Evolutionary conservation across 352 stramenopile species (phyloP), one percentile per base, ranked within the genome.

Genomic region (Globisporangium cystogenes): DNA sequence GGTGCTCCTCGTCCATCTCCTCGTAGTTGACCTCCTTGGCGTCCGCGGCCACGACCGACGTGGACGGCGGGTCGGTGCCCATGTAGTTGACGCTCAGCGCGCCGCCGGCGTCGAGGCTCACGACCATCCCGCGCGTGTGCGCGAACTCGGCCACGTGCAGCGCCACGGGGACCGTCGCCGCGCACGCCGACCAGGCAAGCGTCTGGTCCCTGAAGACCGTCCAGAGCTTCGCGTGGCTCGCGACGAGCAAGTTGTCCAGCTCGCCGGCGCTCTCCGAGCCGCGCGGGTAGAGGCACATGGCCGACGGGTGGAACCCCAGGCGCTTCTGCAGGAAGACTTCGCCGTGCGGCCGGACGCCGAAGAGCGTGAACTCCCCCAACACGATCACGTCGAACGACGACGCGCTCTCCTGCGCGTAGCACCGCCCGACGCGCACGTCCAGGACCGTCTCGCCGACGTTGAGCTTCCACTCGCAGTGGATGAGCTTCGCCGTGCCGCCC

Each of bases 1-100:
- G 81, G 43, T 96, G 84, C 58, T 96, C 89, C 48, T 92, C 82
- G 51, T 97, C 87, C 67, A 96, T 95, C 53, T 95, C 84, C 51
- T 94, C 86, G 48, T 96, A 96, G 55, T 96, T 93, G 39, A 97
- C 65, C 26, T 95, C 84, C 45, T 95, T 95, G 18, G 67, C 71
- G 31, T 88, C 77, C 2, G 75, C 57, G 1, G 70, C 67, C 12
- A 87, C 76, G 5, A 95, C 72, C 1, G 85, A 66, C 20, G 79
- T 84, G 3, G 83, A 88, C 15, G 85, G 86, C 18, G 87, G 86
- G 49, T 97, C 87, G 1, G 87, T 97, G 14, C 88, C 87, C 66
- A 96, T 83, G 62, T 96, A 96, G 59, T 84, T 92, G 1, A 95
- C 79, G 52, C 62, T 74, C 23, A 97, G 48, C 8, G 68, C 65